Base-by-base conservation (phyloP, 78 protist genomes). In the Guillardia theta region DNA sequence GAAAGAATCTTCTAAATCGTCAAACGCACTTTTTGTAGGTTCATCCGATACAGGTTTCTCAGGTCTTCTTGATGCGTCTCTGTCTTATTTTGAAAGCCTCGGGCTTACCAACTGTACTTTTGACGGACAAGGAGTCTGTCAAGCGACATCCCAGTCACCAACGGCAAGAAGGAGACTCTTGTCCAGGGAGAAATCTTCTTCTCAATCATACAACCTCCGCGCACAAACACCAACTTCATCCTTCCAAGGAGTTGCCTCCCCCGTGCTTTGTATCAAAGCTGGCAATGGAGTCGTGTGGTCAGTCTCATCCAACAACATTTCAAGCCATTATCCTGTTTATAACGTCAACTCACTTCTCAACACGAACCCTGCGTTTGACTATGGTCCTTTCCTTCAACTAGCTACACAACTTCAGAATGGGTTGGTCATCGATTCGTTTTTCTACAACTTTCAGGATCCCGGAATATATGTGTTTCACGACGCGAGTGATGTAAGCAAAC, bases 331-430 rank as follows among this genome's bases (percentile, higher is more conserved):
- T 80, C 97, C 97, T 22, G 70, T 37, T 47, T 96, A 95, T 92
- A 88, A 44, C 64, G 92, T 92, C 93, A 95, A 96, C 94, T 77
- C 93, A 10, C 95, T 95, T 48, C 33, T 90, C 92, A 96, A 96
- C 94, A 93, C 93, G 44, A 95, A 96, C 88, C 93, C 64, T 1
- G 6, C 48, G 43, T 96, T 96, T 48, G 96, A 95, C 88, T 93
- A 92, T 92, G 96, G 96, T 24, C 76, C 62, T 8, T 94, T 96
- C 88, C 41, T 95, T 0, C n/a, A 36, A 48, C 94, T 96, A 4
- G 93, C 0, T 9, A 44, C 43, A 58, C 36, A 53, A 48, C 62
- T 96, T 4, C 12, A 46, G 43, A 6, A 27, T 19, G 48, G 48
- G n/a, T 0, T 19, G 27, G 37, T 47, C 19, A 41, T 95, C n/a